Evolutionary conservation across 805 yeast genomes (phyloP).

Genomic region (Novakomyces olei): DNA sequence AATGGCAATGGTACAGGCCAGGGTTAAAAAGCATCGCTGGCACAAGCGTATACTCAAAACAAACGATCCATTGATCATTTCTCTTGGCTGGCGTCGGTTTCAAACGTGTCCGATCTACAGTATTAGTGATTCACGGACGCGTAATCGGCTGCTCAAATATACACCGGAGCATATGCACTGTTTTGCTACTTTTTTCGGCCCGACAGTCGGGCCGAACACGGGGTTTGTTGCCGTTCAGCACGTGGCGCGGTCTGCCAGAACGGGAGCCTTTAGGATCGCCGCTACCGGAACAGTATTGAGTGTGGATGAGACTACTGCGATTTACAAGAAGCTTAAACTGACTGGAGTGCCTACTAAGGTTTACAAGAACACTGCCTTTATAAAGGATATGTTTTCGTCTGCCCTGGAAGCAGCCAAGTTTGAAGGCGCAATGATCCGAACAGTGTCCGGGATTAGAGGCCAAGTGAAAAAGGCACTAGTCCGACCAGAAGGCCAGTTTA

Average conservation of each 20-base stretch:
- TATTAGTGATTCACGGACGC: conserved; percentile 88
- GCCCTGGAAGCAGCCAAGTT: conserved; percentile 89
- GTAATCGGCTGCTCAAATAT: conserved; percentile 92
- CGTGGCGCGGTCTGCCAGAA: conserved; percentile 52
- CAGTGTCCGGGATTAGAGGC: conserved; percentile 94
- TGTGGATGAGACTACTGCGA: conserved; percentile 68
- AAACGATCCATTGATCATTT: conserved; percentile 81
- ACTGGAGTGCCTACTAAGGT: conserved; percentile 90
- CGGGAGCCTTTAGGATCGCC: conserved; percentile 80
- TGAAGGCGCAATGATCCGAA: conserved; percentile 91
- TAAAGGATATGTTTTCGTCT: conserved; percentile 86
- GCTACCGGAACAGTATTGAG: conserved; percentile 95
- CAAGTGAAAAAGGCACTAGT: conserved; percentile 88
- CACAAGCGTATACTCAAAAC: conserved; percentile 87
- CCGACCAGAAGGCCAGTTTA: conserved; percentile 81
- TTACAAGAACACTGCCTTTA: conserved; percentile 87
- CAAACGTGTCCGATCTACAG: conserved; percentile 92
- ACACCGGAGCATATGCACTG: conserved; percentile 97
- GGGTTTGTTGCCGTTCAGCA: conserved; percentile 89
- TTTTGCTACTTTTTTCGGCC: conserved; percentile 89
- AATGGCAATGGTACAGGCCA: conserved; percentile 77
- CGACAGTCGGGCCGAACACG: conserved; percentile 89
- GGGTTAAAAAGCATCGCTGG: conserved; percentile 97
- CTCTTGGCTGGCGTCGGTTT: conserved; percentile 96
- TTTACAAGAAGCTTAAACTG: conserved; percentile 83